A percentile compares a stretch with the other conserved stretches of the same genome.
These are phyloP conservation scores for Exidia glandulosa DNA, from an alignment of 768 basidiomycete species.

Conservation along the genomic window DNA sequence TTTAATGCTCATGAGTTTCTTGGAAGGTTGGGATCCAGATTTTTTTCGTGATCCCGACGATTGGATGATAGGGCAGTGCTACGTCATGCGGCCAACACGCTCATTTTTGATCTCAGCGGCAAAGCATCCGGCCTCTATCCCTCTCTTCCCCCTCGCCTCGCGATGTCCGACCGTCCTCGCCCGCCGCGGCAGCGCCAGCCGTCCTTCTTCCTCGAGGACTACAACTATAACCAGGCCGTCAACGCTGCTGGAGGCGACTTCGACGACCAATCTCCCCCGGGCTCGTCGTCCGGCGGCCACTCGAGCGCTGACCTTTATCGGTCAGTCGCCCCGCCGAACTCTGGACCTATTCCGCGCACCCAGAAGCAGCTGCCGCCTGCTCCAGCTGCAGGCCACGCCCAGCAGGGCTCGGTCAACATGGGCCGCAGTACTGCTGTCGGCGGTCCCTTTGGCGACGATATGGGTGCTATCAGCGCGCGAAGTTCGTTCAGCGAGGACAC, in stretches of 20 bases:
- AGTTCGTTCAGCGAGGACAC: background rate
- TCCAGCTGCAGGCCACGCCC: background rate
- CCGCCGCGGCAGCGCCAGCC: background rate
- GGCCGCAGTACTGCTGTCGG: background rate
- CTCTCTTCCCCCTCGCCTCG: too few relatives aligned
- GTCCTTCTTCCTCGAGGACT: background rate
- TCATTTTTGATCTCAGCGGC: too few relatives aligned
- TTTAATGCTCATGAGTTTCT: too few relatives aligned
- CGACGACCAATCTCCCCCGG: background rate
- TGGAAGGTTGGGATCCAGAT: too few relatives aligned
- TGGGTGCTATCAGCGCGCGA: background rate
- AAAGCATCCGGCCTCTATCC: too few relatives aligned
- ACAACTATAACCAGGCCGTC: background rate
- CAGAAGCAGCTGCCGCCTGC: background rate
- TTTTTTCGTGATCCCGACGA: too few relatives aligned
- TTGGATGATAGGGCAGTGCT: too few relatives aligned
- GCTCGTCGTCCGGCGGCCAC: background rate
- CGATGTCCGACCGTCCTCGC: background rate
- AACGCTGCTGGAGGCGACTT: background rate
- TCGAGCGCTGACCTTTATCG: background rate
- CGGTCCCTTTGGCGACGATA: background rate
- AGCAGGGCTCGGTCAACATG: background rate
- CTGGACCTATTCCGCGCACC: background rate
- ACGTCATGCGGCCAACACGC: too few relatives aligned
- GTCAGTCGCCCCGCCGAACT: too few relatives aligned